These are phyloP conservation scores for Chloromonas sp. DNA, from an alignment of 163 green algal genomes.

Conservation along the genomic window DNA sequence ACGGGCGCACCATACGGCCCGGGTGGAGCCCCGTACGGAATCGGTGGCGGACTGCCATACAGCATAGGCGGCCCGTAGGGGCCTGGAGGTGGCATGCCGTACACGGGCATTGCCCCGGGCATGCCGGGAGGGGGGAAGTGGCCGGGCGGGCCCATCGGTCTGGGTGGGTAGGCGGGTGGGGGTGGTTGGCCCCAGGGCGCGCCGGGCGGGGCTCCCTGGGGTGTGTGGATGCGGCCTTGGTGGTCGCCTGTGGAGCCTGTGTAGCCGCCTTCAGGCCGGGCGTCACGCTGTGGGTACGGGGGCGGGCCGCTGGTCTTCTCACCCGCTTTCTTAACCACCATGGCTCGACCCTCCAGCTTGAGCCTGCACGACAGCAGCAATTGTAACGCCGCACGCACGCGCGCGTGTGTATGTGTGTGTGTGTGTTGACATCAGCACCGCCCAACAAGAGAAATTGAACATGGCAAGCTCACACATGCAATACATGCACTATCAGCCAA, in stretches of 20 bases:
- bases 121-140: slow-evolving; percentile 6
- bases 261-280: background rate
- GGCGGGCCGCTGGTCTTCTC: slow-evolving; percentile 13
- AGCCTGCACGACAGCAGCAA: slow-evolving; percentile 18
- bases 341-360: slow-evolving; percentile 47
- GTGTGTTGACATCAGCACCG: background rate
- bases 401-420: slow-evolving; percentile 8
- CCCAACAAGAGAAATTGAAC: too few relatives aligned
- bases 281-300: background rate
- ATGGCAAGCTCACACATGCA: too few relatives aligned
- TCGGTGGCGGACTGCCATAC: slow-evolving; percentile 11
- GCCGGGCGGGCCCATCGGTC: background rate
- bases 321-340: slow-evolving; percentile 50
- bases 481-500: too few relatives aligned
- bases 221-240: too few relatives aligned
- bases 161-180: slow-evolving; percentile 9
- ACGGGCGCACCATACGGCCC: slow-evolving; percentile 4
- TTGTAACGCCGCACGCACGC: too few relatives aligned
- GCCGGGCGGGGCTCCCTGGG: too few relatives aligned
- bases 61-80: background rate
- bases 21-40: slow-evolving; percentile 10
- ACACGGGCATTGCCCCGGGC: background rate
- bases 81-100: slow-evolving; percentile 1
- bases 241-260: background rate
- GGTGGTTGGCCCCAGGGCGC: background rate